A percentile compares a stretch with the other conserved stretches of the same genome.
These are phyloP conservation scores for Aspergillus neoniger DNA, from an alignment of 2,329 filamentous ascomycete genomes.

Conservation along the genomic window DNA sequence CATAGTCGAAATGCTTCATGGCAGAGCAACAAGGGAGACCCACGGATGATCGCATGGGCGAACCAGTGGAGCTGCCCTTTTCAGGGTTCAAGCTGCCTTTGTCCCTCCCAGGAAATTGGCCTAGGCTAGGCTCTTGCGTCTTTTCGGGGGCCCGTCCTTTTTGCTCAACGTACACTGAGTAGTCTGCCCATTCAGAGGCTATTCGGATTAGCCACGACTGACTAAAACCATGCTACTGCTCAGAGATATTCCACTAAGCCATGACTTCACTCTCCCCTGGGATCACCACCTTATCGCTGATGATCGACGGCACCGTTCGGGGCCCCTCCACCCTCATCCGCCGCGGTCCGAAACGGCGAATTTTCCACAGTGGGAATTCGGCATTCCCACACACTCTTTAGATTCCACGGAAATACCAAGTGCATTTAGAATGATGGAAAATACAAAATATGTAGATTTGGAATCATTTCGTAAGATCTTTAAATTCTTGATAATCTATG, in stretches of 20 bases:
- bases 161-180: background rate
- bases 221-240: too few relatives aligned
- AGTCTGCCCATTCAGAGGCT: background rate
- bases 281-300: background rate
- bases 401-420: too few relatives aligned
- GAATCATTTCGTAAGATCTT: too few relatives aligned
- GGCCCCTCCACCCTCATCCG: background rate
- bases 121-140: background rate
- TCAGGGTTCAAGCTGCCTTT: background rate
- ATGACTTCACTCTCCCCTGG: background rate
- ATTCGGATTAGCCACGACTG: too few relatives aligned
- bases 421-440: too few relatives aligned
- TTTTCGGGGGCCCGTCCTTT: too few relatives aligned
- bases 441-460: too few relatives aligned
- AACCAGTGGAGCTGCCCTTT: constrained; percentile 1
- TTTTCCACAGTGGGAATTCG: background rate
- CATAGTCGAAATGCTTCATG: background rate
- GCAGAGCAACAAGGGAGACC: background rate
- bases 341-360: background rate
- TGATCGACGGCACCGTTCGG: background rate
- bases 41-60: background rate
- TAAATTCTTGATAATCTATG: too few relatives aligned
- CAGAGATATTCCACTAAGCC: background rate
- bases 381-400: too few relatives aligned
- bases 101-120: background rate